Evolutionary conservation across 2,329 filamentous ascomycete genomes (phyloP).

Genomic region (Sclerotinia trifoliorum): DNA sequence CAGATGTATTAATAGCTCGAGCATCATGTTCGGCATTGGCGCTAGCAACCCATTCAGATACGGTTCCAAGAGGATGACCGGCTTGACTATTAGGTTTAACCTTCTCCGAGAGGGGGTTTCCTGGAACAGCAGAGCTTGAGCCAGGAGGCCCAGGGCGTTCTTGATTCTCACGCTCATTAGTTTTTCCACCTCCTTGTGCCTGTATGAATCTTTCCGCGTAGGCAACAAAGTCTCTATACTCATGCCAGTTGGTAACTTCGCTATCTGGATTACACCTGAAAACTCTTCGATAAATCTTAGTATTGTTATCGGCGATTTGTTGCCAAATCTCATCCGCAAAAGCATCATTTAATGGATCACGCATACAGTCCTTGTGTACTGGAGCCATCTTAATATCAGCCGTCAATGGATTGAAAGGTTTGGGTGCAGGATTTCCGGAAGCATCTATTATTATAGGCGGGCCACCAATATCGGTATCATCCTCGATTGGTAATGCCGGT

Average conservation of each 20-base stretch:
- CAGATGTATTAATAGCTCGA: slow-evolving; percentile 26
- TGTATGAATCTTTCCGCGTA: slow-evolving; percentile 73
- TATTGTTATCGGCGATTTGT: slow-evolving; percentile 87
- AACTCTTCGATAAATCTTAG: slow-evolving; percentile 86
- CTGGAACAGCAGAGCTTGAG: slow-evolving; percentile 7
- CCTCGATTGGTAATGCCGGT: slow-evolving; percentile 64
- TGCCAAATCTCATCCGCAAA: slow-evolving; percentile 92
- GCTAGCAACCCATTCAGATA: slow-evolving; percentile 35
- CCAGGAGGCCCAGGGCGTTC: slow-evolving; percentile 40
- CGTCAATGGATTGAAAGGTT: slow-evolving; percentile 52
- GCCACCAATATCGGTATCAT: slow-evolving; percentile 81
- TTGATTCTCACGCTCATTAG: slow-evolving; percentile 37
- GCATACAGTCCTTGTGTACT: slow-evolving; percentile 90
- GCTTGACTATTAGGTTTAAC: slow-evolving; percentile 31
- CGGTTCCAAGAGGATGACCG: slow-evolving; percentile 33
- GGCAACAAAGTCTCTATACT: slow-evolving; percentile 61
- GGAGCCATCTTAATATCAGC: slow-evolving; percentile 70
- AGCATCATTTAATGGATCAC: slow-evolving; percentile 74
- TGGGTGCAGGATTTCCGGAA: slow-evolving; percentile 48
- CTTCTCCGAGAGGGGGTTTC: slow-evolving; percentile 25
- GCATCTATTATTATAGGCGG: slow-evolving; percentile 60
- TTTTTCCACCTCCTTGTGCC: slow-evolving; percentile 42
- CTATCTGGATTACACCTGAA: slow-evolving; percentile 98
- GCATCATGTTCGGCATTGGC: slow-evolving; percentile 31
- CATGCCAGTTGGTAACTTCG: slow-evolving; percentile 87